Conservation (phyloP, 2,329 filamentous ascomycete genomes). For the Colletotrichum sp. region DNA sequence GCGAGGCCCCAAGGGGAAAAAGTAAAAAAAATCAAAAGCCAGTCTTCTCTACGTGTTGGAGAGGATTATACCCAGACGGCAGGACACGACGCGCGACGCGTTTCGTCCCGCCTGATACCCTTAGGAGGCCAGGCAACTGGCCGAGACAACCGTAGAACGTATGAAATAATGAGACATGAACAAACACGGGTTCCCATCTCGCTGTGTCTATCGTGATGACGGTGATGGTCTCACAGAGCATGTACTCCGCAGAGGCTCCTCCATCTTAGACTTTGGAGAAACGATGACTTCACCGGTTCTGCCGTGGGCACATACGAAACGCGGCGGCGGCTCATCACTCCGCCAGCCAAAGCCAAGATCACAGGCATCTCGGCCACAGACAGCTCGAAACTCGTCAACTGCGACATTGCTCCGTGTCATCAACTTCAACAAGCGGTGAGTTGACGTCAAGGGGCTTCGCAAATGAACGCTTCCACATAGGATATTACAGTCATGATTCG, state of each 20-base stretch:
- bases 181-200: neutral
- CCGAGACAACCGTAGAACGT: neutral
- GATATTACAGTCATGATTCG: neutral
- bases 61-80: neutral
- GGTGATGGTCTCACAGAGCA: neutral
- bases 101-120: conserved; percentile 1
- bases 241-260: neutral
- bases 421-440: neutral
- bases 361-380: neutral
- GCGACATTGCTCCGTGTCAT: neutral
- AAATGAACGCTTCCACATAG: neutral
- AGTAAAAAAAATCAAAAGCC: neutral
- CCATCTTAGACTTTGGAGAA: neutral
- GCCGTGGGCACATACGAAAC: neutral
- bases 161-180: conserved; percentile 20
- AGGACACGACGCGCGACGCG: neutral
- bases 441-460: neutral
- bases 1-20: neutral
- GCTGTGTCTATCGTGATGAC: neutral
- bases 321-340: neutral
- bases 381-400: neutral
- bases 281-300: neutral
- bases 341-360: neutral
- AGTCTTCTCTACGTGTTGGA: neutral
- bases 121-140: neutral